Evolutionary conservation across 1,139 yeast genomes (phyloP).

Genomic region (Lodderomyces jiufengensis): DNA sequence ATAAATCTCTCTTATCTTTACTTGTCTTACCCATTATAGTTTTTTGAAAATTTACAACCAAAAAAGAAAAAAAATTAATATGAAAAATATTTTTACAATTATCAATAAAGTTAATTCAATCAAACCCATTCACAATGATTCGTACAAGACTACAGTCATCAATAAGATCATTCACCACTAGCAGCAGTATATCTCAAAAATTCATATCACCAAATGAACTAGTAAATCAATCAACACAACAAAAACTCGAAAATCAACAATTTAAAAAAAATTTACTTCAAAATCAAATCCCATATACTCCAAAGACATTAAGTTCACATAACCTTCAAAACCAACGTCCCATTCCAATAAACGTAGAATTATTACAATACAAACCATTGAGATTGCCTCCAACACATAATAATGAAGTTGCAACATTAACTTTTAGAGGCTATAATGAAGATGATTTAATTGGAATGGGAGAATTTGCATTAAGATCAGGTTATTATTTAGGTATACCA

Average conservation of each 20-base stretch:
- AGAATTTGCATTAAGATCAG: constrained; percentile 87
- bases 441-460: constrained; percentile 70
- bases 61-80: constrained; percentile 6
- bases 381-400: constrained; percentile 67
- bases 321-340: constrained; percentile 54
- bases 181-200: background rate
- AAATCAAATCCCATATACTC: constrained; percentile 30
- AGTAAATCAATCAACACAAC: constrained; percentile 23
- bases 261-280: constrained; percentile 28
- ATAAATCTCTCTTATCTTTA: constrained; percentile 91
- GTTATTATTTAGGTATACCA: constrained; percentile 86
- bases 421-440: constrained; percentile 68
- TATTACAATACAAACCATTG: constrained; percentile 79
- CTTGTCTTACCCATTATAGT: constrained; percentile 83
- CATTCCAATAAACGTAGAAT: constrained; percentile 77
- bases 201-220: constrained; percentile 28
- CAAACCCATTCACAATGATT: background rate
- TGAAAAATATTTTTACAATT: background rate
- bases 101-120: too few species aligned
- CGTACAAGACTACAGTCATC: background rate
- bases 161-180: constrained; percentile 1
- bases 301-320: constrained; percentile 38
- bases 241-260: constrained; percentile 27
- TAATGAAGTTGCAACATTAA: constrained; percentile 66
- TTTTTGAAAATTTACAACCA: background rate